Percentiles rank a stretch among this genome's conserved stretches.
Evolutionary conservation across 2,329 filamentous ascomycete genomes (phyloP).

Genomic region (Polytolypa hystricis): DNA sequence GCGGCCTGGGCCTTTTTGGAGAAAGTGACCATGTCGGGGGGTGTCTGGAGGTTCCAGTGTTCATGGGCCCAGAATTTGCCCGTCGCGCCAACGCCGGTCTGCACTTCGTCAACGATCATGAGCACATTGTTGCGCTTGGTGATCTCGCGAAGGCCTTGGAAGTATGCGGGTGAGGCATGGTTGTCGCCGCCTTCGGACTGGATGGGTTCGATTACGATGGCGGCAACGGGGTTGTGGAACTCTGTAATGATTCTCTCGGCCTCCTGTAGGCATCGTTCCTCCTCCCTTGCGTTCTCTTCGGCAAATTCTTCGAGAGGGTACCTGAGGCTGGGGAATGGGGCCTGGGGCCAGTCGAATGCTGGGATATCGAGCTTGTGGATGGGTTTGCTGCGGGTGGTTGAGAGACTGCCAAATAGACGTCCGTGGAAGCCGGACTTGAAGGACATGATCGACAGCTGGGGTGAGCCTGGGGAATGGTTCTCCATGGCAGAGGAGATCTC

Average conservation of each 20-base stretch:
- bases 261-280: constrained; percentile 70
- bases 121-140: constrained; percentile 58
- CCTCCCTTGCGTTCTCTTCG: constrained; percentile 70
- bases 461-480: constrained; percentile 68
- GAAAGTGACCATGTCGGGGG: constrained; percentile 91
- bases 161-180: constrained; percentile 80
- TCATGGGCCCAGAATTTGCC: constrained; percentile 96
- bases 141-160: constrained; percentile 68
- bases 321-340: constrained; percentile 72
- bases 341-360: constrained; percentile 89
- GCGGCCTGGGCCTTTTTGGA: constrained; percentile 92
- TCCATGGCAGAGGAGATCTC: constrained; percentile 67
- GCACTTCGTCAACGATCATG: constrained; percentile 87
- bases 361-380: constrained; percentile 94
- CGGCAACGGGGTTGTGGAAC: constrained; percentile 69
- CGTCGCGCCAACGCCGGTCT: constrained; percentile 85
- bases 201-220: constrained; percentile 78
- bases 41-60: constrained; percentile 71
- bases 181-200: constrained; percentile 93
- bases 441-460: constrained; percentile 72
- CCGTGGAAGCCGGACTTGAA: constrained; percentile 88
- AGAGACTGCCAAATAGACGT: constrained; percentile 75
- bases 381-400: constrained; percentile 81
- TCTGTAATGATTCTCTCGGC: constrained; percentile 70
- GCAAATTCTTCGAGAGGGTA: constrained; percentile 75